phyloP scores from a whole-genome alignment of 495 filamentous ascomycete genomes.

The Staphylotrichum tortipilum region DNA sequence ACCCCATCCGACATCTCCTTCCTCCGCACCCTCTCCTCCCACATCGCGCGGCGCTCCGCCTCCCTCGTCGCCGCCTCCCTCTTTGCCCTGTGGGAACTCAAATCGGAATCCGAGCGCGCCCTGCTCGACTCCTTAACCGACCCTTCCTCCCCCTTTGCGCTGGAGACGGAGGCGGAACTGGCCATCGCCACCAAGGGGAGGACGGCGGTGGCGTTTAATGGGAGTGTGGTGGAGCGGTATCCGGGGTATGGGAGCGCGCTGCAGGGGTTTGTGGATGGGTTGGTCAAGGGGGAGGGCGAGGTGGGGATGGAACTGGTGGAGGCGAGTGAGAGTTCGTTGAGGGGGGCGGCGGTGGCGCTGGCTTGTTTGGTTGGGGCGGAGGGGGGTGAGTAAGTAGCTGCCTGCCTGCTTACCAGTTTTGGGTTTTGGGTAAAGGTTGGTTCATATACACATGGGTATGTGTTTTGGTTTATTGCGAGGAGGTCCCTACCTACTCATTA shows the following conservation, averaged over 20 bases:
- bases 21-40: conserved; percentile 45
- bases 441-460: no score
- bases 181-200: conserved; percentile 1
- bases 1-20: conserved; percentile 42
- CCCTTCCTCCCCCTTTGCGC: conserved; percentile 7
- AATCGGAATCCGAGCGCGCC: conserved; percentile 37
- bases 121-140: background rate
- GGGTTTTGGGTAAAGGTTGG: background rate
- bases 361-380: conserved; percentile 31
- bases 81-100: conserved; percentile 53
- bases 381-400: no score
- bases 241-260: conserved; percentile 43
- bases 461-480: no score
- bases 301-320: conserved; percentile 42
- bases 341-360: conserved; percentile 54
- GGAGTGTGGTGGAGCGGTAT: conserved; percentile 58
- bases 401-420: background rate
- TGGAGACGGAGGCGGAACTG: conserved; percentile 22
- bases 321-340: conserved; percentile 52
- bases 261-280: conserved; percentile 44
- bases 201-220: conserved; percentile 53
- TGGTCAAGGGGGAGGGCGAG: conserved; percentile 19
- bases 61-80: conserved; percentile 55
- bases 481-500: no score
- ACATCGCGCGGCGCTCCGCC: conserved; percentile 52